A percentile compares a stretch with the other conserved stretches of the same genome.
phyloP scores from a whole-genome alignment of 2,329 filamentous ascomycete genomes.

The Aureobasidium namibiae region DNA sequence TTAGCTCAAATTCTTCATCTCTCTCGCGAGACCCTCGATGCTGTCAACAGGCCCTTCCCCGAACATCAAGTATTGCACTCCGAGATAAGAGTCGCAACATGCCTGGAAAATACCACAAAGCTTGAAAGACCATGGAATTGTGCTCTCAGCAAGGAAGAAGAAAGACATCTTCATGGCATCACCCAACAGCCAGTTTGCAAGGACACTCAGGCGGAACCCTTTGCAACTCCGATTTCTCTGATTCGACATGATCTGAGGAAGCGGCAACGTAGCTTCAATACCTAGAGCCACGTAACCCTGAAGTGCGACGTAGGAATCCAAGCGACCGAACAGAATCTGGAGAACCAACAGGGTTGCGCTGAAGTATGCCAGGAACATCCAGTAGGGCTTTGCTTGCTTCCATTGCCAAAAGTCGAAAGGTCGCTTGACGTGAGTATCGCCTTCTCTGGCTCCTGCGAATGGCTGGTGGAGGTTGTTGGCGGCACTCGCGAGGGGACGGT shows the following conservation, averaged over 20 bases:
- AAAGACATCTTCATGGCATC: conserved; percentile 74
- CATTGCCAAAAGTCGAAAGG: conserved; percentile 81
- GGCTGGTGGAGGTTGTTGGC: conserved; percentile 40
- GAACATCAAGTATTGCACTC: conserved; percentile 66
- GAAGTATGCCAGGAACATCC: conserved; percentile 67
- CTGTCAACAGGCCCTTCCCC: conserved; percentile 40
- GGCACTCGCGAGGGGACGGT: conserved; percentile 38
- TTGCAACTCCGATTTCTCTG: conserved; percentile 60
- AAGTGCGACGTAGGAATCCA: conserved; percentile 53
- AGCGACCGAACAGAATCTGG: conserved; percentile 59
- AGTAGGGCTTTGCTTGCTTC: conserved; percentile 67
- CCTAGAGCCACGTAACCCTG: conserved; percentile 69
- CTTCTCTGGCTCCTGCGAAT: conserved; percentile 48
- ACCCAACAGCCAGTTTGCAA: conserved; percentile 70
- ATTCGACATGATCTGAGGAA: conserved; percentile 72
- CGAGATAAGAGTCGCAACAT: conserved; percentile 64
- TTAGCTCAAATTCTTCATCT: conserved; percentile 14
- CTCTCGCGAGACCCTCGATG: conserved; percentile 10
- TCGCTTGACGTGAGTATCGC: conserved; percentile 39
- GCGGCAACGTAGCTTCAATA: conserved; percentile 71
- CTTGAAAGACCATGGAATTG: conserved; percentile 70
- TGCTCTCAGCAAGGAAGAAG: conserved; percentile 67
- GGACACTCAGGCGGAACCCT: conserved; percentile 67
- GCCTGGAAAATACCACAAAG: conserved; percentile 76
- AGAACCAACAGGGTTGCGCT: conserved; percentile 51